phyloP scores from a whole-genome alignment of 169 alveolate species.

The Plasmodium gonderi region DNA sequence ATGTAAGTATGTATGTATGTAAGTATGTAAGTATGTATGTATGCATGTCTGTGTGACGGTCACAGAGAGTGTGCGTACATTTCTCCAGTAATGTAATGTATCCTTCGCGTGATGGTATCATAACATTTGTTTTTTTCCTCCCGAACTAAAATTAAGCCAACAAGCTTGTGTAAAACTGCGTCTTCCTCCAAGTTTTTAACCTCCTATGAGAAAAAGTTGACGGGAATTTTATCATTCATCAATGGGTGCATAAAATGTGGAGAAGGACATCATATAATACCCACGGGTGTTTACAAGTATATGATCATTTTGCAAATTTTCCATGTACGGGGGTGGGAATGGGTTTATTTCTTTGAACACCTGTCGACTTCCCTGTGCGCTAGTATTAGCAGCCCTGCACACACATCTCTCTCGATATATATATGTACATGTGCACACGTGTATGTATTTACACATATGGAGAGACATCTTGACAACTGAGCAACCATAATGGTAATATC shows the following conservation, averaged over 20 bases:
- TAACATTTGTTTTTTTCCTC: conserved; percentile 63
- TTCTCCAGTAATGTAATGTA: conserved; percentile 54
- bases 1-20: no score
- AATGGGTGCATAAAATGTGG: no score
- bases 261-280: no score
- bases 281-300: no score
- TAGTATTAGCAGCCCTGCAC: no score
- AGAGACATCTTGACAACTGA: not conserved
- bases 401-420: no score
- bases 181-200: conserved; percentile 48
- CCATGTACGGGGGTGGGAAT: not conserved
- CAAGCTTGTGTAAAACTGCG: conserved; percentile 49
- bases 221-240: no score
- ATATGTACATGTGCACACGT: not conserved
- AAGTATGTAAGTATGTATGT: not conserved
- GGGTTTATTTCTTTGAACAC: no score
- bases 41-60: not conserved
- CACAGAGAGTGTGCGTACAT: not conserved
- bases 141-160: conserved; percentile 29
- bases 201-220: conserved; percentile 32
- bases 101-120: conserved; percentile 47
- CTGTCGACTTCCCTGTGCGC: no score
- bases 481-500: no score
- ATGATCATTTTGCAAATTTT: no score
- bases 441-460: not conserved